Percentiles rank a stretch among this genome's conserved stretches.
Evolutionary conservation across 2,329 filamentous ascomycete species (phyloP).

Genomic region (Epichloe hybrida): DNA sequence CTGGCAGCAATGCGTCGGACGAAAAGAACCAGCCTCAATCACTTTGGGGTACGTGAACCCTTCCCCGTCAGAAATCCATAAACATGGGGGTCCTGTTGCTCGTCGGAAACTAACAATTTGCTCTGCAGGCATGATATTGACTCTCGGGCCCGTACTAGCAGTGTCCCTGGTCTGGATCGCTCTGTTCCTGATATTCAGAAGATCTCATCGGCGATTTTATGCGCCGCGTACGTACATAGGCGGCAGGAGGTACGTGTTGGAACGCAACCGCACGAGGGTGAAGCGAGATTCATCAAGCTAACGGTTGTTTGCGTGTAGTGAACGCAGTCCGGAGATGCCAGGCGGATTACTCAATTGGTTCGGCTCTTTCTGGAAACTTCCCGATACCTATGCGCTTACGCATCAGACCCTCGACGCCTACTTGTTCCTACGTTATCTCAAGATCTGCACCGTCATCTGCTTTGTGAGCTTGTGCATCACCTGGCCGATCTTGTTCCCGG

Average conservation of each 20-base stretch:
- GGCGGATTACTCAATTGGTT: constrained; percentile 51
- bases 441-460: constrained; percentile 62
- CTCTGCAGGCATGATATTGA: constrained; percentile 29
- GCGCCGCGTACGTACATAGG: constrained; percentile 38
- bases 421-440: constrained; percentile 74
- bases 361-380: constrained; percentile 44
- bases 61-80: not conserved
- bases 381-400: constrained; percentile 68
- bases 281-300: not conserved
- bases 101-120: constrained; percentile 3
- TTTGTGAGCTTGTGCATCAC: constrained; percentile 69
- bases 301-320: constrained; percentile 19
- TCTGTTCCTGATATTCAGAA: constrained; percentile 37
- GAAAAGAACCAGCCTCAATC: constrained; percentile 17
- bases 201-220: constrained; percentile 38
- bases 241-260: constrained; percentile 29
- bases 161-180: constrained; percentile 34
- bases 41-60: constrained; percentile 18
- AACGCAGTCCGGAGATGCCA: constrained; percentile 42
- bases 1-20: constrained; percentile 9
- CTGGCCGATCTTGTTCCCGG: constrained; percentile 71
- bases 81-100: not conserved
- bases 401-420: constrained; percentile 84
- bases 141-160: constrained; percentile 38
- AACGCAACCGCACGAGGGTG: not conserved